Evolutionary conservation across 23 red algal species (phyloP).

Genomic region (Chondrus crispus): DNA sequence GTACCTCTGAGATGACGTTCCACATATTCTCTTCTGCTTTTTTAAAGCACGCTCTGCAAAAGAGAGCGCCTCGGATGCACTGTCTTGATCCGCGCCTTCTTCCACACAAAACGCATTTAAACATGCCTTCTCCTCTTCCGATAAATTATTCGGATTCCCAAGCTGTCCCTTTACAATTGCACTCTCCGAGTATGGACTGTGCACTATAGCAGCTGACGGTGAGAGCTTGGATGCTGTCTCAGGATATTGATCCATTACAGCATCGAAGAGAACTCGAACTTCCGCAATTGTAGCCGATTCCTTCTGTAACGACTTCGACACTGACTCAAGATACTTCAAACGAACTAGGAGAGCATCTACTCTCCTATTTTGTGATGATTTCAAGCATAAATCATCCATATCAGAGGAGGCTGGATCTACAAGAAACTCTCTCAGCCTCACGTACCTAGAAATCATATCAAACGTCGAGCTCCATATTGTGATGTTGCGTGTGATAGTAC

Average conservation of each 20-base stretch:
- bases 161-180: background rate
- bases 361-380: background rate
- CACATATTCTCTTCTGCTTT: background rate
- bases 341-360: background rate
- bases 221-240: background rate
- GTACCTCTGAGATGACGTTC: background rate
- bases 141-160: background rate
- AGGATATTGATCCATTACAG: background rate
- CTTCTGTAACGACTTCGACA: background rate
- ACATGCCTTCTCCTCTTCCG: background rate
- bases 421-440: background rate
- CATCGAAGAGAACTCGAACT: background rate
- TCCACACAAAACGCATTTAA: background rate
- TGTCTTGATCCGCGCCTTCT: background rate
- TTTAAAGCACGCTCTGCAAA: background rate
- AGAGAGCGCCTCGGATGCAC: background rate
- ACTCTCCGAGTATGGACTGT: background rate
- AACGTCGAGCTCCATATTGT: background rate
- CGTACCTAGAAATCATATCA: background rate
- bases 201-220: background rate
- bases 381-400: background rate
- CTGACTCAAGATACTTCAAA: background rate
- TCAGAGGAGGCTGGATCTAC: background rate
- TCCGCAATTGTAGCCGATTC: background rate
- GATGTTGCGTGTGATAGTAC: background rate